A percentile compares a stretch with the other conserved stretches of the same genome.
Conservation (phyloP, 2,329 filamentous ascomycete genomes). For the Graphilbum fragrans region DNA sequence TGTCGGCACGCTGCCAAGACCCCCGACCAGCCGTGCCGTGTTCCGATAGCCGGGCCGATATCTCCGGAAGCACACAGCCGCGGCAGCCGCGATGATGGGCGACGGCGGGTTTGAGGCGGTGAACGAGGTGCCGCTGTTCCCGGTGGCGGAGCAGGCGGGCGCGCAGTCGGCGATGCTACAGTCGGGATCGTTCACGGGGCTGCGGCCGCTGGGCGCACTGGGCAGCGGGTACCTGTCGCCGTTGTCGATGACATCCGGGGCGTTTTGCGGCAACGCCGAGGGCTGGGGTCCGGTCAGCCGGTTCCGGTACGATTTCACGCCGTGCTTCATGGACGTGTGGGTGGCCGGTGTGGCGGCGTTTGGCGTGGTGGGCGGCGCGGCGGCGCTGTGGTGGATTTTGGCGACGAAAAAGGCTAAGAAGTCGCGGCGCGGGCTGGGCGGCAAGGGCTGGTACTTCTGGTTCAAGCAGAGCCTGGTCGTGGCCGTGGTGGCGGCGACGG, state of each 20-base stretch:
- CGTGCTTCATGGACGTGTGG: slow-evolving; percentile 93
- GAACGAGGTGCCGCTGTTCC: slow-evolving; percentile 7
- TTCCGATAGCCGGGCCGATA: not conserved
- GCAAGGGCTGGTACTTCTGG: slow-evolving; percentile 89
- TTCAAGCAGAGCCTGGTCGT: slow-evolving; percentile 60
- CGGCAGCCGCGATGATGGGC: not conserved
- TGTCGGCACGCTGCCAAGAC: no score
- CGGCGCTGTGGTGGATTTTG: slow-evolving; percentile 70
- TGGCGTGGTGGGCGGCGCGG: slow-evolving; percentile 64
- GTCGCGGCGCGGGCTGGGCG: slow-evolving; percentile 52
- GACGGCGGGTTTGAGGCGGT: slow-evolving; percentile 13
- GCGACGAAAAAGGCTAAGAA: slow-evolving; percentile 22
- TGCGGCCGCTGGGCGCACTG: slow-evolving; percentile 35
- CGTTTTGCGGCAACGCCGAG: slow-evolving; percentile 77
- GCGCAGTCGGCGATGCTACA: slow-evolving; percentile 34
- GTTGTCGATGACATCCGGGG: slow-evolving; percentile 30
- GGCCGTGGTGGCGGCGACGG: slow-evolving; percentile 54
- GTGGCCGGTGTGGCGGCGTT: slow-evolving; percentile 66
- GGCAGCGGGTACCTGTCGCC: slow-evolving; percentile 49
- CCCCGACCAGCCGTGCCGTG: no score
- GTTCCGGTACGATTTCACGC: slow-evolving; percentile 84
- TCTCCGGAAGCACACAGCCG: not conserved
- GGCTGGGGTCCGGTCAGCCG: slow-evolving; percentile 93
- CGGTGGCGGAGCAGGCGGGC: slow-evolving; percentile 4
- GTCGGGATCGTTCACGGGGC: slow-evolving; percentile 51